A percentile compares a stretch with the other conserved stretches of the same genome.
Evolutionary conservation across 2,329 filamentous ascomycete species (phyloP).

Genomic region (Drechslerella coelobrocha): DNA sequence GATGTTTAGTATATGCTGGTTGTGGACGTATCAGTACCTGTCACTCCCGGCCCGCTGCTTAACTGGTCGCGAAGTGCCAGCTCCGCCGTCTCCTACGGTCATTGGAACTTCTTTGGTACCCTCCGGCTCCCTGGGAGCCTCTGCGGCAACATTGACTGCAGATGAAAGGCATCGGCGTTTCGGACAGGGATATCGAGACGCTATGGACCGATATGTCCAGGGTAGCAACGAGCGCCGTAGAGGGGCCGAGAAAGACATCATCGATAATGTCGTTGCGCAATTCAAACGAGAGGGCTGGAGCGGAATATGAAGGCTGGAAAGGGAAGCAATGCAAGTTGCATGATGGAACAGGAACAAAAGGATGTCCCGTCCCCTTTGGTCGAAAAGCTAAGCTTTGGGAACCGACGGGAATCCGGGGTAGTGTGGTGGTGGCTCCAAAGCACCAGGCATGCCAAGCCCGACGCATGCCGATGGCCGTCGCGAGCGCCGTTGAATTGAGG

Average conservation of each 20-base stretch:
- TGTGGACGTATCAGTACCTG: conserved; percentile 29
- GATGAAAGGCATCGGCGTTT: conserved; percentile 40
- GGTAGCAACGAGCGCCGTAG: conserved; percentile 45
- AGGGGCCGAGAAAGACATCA: conserved; percentile 43
- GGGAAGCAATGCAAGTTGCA: neutral
- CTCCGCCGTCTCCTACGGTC: conserved; percentile 46
- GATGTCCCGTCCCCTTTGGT: conserved; percentile 4
- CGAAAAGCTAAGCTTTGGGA: conserved; percentile 45
- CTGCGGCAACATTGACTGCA: conserved; percentile 11
- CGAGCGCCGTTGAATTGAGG: too few relatives aligned
- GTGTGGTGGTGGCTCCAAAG: conserved; percentile 18
- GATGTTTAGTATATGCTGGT: too few relatives aligned
- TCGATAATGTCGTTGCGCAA: neutral
- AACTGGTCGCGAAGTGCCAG: conserved; percentile 41
- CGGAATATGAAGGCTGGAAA: neutral
- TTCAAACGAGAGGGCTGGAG: neutral
- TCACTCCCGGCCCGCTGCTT: conserved; percentile 44
- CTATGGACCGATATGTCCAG: conserved; percentile 30
- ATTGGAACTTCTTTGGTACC: conserved; percentile 47
- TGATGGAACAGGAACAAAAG: conserved; percentile 2
- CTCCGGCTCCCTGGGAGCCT: conserved; percentile 42
- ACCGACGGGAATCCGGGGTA: conserved; percentile 36
- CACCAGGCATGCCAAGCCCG: conserved; percentile 45
- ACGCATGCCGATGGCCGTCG: conserved; percentile 51
- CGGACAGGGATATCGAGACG: conserved; percentile 34